phyloP scores from a whole-genome alignment of 805 yeast species.

The Metschnikowia continentalis region DNA sequence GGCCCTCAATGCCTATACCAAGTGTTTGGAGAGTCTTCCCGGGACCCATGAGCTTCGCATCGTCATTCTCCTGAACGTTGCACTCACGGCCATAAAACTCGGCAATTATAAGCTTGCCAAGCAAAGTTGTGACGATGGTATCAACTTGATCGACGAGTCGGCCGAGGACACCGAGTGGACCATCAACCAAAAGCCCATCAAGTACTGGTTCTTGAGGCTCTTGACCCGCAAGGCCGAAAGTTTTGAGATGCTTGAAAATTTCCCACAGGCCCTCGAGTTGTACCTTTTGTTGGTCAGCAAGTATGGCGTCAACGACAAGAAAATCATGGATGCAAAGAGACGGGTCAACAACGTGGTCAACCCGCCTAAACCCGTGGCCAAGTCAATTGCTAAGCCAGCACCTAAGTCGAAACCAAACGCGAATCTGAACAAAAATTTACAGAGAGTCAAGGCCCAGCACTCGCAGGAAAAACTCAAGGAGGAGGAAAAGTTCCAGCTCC shows the following conservation, averaged over 20 bases:
- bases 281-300: constrained; percentile 63
- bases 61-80: constrained; percentile 70
- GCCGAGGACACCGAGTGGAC: constrained; percentile 29
- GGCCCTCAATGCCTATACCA: constrained; percentile 59
- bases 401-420: constrained; percentile 3
- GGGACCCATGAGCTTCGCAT: constrained; percentile 59
- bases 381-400: constrained; percentile 8
- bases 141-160: constrained; percentile 29
- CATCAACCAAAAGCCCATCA: constrained; percentile 49
- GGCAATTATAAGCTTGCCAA: constrained; percentile 64
- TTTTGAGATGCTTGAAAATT: constrained; percentile 73
- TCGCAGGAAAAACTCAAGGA: constrained; percentile 12
- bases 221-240: constrained; percentile 75
- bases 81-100: constrained; percentile 56
- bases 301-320: constrained; percentile 57
- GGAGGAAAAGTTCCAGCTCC: constrained; percentile 45
- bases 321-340: constrained; percentile 74
- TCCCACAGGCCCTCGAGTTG: constrained; percentile 53
- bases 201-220: constrained; percentile 72
- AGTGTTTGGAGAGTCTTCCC: constrained; percentile 52
- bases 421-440: constrained; percentile 5
- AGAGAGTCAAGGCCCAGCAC: constrained; percentile 39
- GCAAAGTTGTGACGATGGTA: constrained; percentile 44
- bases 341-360: constrained; percentile 65
- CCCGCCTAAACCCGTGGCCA: constrained; percentile 38